Base-by-base conservation (phyloP, 805 yeast species). In the Metschnikowia shivogae region DNA sequence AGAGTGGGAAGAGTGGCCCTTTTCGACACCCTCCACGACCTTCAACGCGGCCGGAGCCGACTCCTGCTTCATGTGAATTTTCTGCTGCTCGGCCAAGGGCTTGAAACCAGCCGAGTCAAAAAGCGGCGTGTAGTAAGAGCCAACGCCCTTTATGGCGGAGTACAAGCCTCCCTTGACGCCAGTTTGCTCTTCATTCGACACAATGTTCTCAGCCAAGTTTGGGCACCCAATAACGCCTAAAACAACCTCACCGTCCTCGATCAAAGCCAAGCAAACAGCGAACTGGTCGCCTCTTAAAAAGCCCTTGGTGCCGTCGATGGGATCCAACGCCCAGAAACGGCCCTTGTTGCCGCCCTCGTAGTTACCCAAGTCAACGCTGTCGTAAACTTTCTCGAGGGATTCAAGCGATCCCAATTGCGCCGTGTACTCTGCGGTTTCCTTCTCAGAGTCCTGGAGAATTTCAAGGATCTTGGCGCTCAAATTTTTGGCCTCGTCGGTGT, bases 201-300 rank as follows among this genome's bases (percentile, higher is more conserved):
- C 49, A 22, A 80, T 65, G 35, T 70, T 74, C 37, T 73, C 80
- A 3, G 84, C 82, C 47, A 95, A 70, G 62, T 93, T 93, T 28
- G 99, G 99, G 65, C 98, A 92, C 1, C 98, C 99, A 64, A 93
- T 87, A 22, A 87, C 95, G 41, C 99, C 99, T 39, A 93, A 74
- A 49, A 84, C 82, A 1, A 89, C 95, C 40, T 78, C 72, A 11
- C 96, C 95, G 58, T 90, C 85, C 27, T 82, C 95, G 38, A 93
- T 82, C 53, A 93, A 69, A 0, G 96, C 97, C 36, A 93, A 71
- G 61, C 99, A 93, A 1, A 93, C 95, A 1, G 99, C 97, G 64
- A 89, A 93, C 62, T 93, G 99, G 53, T 90, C 97, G 38, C 96
- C 95, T 60, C 99, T 76, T 44, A 93, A 70, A 62, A 93, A 93